Evolutionary conservation across 805 yeast genomes (phyloP), one percentile per base, ranked within the genome.

Genomic region (Lachancea kluyveri): DNA sequence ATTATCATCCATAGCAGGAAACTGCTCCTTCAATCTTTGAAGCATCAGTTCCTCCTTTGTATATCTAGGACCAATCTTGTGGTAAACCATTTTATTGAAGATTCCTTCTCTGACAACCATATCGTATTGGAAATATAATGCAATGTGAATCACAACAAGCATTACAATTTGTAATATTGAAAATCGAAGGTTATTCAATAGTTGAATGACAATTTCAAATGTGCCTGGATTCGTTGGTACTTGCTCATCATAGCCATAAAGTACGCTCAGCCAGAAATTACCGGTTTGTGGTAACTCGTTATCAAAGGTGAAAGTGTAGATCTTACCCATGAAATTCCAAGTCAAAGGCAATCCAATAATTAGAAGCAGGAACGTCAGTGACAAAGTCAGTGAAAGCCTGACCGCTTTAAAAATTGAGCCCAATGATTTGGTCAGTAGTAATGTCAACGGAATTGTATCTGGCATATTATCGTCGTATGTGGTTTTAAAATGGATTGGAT

Each of bases 21-120:
- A 54, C 27, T 51, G 46, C 15, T 45, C 55, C 35, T 45, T 52
- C 21, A 56, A 33, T 26, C 50, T 52, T 11, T 43, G 41, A 31
- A 45, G 53, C 15, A 41, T 30, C 14, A 52, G 41, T 30, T 53
- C 60, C 17, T 53, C 52, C 11, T 42, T 41, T 9, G 51, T 45
- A 24, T 39, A 47, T 31, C 51, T 48, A 6, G 60, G 67, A 2
- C 92, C 92, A 27, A 82, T 71, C 37, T 68, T 71, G 40, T 65
- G 72, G 32, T 67, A 52, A 11, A 81, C 60, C 50, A 79, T 65
- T 47, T 73, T 75, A 17, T 62, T 54, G 51, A 78, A 79, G 0
- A 85, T 86, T 28, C 77, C 75, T 51, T 82, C 94, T 33, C 76
- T 62, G 1, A 74, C 72, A 10, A 81, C 79, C 74, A 81, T 76